These are phyloP conservation scores for Umbelopsis sp. DNA, from an alignment of 192 early-diverging fungal species.

Conservation along the genomic window DNA sequence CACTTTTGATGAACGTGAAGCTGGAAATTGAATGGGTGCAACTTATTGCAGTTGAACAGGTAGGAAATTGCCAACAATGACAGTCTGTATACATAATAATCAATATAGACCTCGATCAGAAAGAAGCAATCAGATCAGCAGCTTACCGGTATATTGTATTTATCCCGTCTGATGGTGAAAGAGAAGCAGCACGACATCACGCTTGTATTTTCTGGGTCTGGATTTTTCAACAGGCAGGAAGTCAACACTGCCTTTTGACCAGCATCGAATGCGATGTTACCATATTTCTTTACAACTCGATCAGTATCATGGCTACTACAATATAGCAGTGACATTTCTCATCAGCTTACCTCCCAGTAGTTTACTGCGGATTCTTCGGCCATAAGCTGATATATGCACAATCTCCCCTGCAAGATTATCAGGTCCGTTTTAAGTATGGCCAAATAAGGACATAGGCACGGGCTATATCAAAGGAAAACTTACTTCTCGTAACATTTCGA, in stretches of 20 bases:
- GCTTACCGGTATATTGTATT: conserved; percentile 84
- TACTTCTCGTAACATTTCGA: conserved; percentile 82
- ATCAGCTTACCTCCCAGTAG: conserved; percentile 86
- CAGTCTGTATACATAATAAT: conserved; percentile 36
- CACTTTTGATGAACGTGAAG: not conserved
- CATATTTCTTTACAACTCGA: conserved; percentile 71
- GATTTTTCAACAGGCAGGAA: conserved; percentile 80
- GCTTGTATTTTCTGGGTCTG: conserved; percentile 51
- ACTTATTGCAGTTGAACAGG: conserved; percentile 50
- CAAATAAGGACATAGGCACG: not conserved
- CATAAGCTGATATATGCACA: conserved; percentile 78
- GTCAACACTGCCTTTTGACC: conserved; percentile 96
- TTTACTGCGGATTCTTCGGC: conserved; percentile 93
- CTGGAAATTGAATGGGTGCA: not conserved
- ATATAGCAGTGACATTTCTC: not conserved
- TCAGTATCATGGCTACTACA: not conserved
- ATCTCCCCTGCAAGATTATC: conserved; percentile 27
- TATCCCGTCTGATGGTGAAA: conserved; percentile 94
- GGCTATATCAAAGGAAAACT: conserved; percentile 26
- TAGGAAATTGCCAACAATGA: conserved; percentile 74
- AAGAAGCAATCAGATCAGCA: not conserved
- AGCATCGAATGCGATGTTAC: conserved; percentile 96
- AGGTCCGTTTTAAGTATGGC: not conserved
- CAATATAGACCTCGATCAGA: conserved; percentile 6
- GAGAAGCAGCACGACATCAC: conserved; percentile 87